Base-by-base conservation (phyloP, 192 early-diverging fungal genomes). In the Phlyctochytrium arcticum region DNA sequence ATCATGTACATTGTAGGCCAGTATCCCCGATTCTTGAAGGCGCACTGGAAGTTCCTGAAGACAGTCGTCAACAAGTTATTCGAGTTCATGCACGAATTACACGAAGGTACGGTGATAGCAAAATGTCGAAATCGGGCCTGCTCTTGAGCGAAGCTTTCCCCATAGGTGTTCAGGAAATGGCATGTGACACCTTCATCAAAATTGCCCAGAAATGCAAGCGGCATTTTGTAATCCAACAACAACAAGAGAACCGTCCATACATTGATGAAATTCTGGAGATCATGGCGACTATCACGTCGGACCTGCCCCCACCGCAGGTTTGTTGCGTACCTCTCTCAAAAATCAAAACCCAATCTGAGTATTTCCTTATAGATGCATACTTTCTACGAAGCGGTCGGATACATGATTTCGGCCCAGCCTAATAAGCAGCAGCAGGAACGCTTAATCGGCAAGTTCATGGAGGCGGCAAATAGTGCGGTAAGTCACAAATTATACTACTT, bases 1-100 rank as follows among this genome's bases (percentile, higher is more conserved):
- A 99, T 99, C 62, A 99, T 99, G 97, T 99, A 99, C 69, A 92
- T 96, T 65, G 97, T 99, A n/a, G 97, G 97, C 17, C 97, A 99
- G 79, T 99, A 99, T 71, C 97, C 97, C 50, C 89, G 97, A n/a
- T 99, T 99, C 84, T 83, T 99, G 65, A 99, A 98, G 71, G 94
- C 94, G 3, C 97, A 99, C 70, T 99, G 97, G 97, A 96, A 96
- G 79, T 99, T 99, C 83, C 85, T 99, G 74, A 99, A 99, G 88
- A 99, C 97, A 1, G 97, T 99, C 9, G 95, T 97, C 62, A 99
- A 98, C 89, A 99, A 99, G 74, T 80, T 98, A 26, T 99, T 99
- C 68, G 97, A 99, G 78, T 99, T 99, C 72, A 99, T 99, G 97
- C 97, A 98, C 74, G 97, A 99, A 77, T 82, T 89, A 6, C 97